Percentiles rank a stretch among this genome's conserved stretches.
Conservation (phyloP, 345 rosid species). For the Garcia nutans region DNA sequence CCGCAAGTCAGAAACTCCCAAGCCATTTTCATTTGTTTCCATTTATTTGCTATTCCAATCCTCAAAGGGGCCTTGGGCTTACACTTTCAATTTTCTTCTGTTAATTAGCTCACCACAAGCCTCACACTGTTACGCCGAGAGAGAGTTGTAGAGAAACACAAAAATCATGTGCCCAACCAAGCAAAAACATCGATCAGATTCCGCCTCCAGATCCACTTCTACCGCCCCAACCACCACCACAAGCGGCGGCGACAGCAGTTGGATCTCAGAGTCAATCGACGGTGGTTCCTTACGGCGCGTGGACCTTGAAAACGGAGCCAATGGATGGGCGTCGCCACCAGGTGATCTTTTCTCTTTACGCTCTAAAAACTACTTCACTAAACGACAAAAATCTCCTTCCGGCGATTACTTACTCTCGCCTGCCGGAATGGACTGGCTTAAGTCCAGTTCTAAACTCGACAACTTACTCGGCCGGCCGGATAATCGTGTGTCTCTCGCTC, state of each 20-base stretch:
- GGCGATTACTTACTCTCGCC: slow-evolving; percentile 76
- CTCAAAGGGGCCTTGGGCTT: slow-evolving; percentile 8
- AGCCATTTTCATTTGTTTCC: too few species aligned
- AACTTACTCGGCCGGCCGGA: slow-evolving; percentile 77
- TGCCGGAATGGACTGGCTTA: slow-evolving; percentile 82
- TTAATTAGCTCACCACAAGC: background rate
- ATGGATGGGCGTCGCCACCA: slow-evolving; percentile 58
- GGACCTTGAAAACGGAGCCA: too few species aligned
- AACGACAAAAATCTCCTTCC: slow-evolving; percentile 59
- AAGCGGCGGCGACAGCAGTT: slow-evolving; percentile 9
- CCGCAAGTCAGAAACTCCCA: too few species aligned
- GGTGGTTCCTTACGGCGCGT: slow-evolving; percentile 81
- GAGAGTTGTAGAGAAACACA: background rate
- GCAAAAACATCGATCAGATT: slow-evolving; percentile 38
- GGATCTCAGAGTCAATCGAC: slow-evolving; percentile 61
- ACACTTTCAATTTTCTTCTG: background rate
- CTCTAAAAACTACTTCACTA: slow-evolving; percentile 50
- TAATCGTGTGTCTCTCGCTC: slow-evolving; percentile 71
- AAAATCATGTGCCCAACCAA: slow-evolving; percentile 53
- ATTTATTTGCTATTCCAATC: too few species aligned
- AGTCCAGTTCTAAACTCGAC: slow-evolving; percentile 31
- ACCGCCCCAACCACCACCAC: slow-evolving; percentile 24
- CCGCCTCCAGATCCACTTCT: slow-evolving; percentile 31
- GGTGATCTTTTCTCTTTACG: slow-evolving; percentile 79
- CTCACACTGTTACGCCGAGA: slow-evolving; percentile 2